Evolutionary conservation across 2,329 filamentous ascomycete species (phyloP).

Genomic region (Paradendryphiella salina): DNA sequence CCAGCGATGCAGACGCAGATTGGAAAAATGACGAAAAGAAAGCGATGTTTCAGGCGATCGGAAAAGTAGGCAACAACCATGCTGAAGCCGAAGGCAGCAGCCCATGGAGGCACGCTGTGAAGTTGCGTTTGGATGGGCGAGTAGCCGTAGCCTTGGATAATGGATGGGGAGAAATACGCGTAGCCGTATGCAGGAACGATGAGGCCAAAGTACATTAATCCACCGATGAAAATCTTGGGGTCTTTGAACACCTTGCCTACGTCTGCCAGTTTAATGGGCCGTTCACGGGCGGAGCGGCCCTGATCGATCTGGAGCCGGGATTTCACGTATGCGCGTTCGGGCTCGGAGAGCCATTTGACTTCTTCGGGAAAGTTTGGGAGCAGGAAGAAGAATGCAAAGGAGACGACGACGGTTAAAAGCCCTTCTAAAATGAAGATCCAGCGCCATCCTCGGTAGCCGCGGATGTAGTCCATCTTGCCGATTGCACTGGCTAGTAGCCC

Average conservation of each 20-base stretch:
- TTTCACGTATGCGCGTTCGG: conserved; percentile 53
- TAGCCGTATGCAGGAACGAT: conserved; percentile 49
- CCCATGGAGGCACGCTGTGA: conserved; percentile 63
- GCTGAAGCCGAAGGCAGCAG: conserved; percentile 75
- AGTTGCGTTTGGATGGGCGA: conserved; percentile 58
- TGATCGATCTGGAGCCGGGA: conserved; percentile 54
- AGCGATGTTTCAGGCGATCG: conserved; percentile 73
- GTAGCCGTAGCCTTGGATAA: conserved; percentile 57
- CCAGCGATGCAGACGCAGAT: conserved; percentile 72
- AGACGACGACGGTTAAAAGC: conserved; percentile 50
- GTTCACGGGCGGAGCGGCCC: conserved; percentile 52
- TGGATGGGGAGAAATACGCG: conserved; percentile 54
- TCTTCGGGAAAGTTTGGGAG: conserved; percentile 57
- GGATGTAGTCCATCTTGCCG: conserved; percentile 77
- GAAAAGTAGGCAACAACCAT: conserved; percentile 74
- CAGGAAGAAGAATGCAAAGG: conserved; percentile 53
- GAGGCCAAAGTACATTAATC: conserved; percentile 58
- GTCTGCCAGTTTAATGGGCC: conserved; percentile 49
- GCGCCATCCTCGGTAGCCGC: conserved; percentile 72
- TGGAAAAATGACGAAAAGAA: conserved; percentile 69
- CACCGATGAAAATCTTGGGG: conserved; percentile 53
- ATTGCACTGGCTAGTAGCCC: conserved; percentile 84
- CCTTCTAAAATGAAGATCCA: conserved; percentile 80
- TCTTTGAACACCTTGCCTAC: conserved; percentile 54
- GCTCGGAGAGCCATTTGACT: conserved; percentile 52